A percentile compares a stretch with the other conserved stretches of the same genome.
Evolutionary conservation across 805 yeast genomes (phyloP).

Genomic region (Sungouiella blattae): DNA sequence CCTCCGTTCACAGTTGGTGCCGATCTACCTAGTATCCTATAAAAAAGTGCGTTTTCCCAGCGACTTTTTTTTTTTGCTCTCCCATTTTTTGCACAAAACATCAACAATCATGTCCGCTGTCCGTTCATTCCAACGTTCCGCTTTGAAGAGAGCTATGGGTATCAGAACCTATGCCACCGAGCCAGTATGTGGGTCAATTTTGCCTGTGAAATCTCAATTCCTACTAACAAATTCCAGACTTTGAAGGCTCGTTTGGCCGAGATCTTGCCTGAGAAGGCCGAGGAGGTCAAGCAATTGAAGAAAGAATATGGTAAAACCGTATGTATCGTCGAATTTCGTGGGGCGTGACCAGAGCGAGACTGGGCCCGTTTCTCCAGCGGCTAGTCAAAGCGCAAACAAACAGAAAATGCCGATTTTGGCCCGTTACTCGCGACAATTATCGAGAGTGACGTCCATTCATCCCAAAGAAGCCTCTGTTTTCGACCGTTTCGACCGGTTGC

Average conservation of each 20-base stretch:
- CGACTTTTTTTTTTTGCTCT: constrained; percentile 3
- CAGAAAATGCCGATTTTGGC: too few relatives aligned
- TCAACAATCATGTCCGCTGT: constrained; percentile 27
- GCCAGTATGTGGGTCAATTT: constrained; percentile 17
- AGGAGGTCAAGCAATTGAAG: constrained; percentile 85
- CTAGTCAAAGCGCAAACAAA: too few relatives aligned
- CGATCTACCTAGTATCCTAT: constrained; percentile 2
- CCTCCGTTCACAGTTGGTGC: constrained; percentile 1
- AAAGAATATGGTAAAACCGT: constrained; percentile 84
- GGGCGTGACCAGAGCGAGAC: too few relatives aligned
- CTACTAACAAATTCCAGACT: constrained; percentile 44
- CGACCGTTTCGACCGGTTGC: not conserved
- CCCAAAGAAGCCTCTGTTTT: too few relatives aligned
- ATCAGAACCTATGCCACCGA: constrained; percentile 20
- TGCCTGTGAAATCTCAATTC: not conserved
- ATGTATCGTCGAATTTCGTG: constrained; percentile 24
- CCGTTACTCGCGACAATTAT: too few relatives aligned
- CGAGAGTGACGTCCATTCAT: too few relatives aligned
- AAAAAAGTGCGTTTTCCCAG: constrained; percentile 11
- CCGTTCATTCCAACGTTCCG: constrained; percentile 36
- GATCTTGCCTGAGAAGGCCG: constrained; percentile 86
- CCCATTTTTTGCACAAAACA: constrained; percentile 1
- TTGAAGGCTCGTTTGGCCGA: constrained; percentile 94
- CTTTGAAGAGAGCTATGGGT: constrained; percentile 21
- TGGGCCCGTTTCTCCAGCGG: too few relatives aligned